Base-by-base conservation (phyloP, 768 basidiomycete genomes). In the Cubamyces sp. region DNA sequence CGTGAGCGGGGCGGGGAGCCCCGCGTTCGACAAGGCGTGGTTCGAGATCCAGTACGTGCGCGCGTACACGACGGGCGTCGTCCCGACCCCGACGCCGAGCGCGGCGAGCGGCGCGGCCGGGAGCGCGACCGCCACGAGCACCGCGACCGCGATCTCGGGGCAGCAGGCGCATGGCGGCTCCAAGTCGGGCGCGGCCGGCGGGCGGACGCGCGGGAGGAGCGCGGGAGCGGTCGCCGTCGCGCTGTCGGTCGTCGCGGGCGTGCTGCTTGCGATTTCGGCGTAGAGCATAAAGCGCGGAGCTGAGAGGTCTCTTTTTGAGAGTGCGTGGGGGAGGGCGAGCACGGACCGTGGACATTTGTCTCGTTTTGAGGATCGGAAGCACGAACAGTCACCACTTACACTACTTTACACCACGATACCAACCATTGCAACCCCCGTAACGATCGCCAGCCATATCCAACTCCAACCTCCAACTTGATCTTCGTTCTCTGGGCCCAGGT, bases 21-120 rank as follows among this genome's bases (percentile, higher is more conserved):
- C 80, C 19, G 78, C 78, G 57, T 87, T 79, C 71, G 83, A 83
- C 72, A 65, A 79, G 15, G 85, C 86, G 0, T 87, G 83, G 73
- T 92, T 90, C 66, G 87, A 90, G 72, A 79, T 91, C 68, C 77
- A 79, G 54, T 86, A 86, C 64, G 74, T 92, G 41, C 84, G 86
- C 18, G 83, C 85, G 14, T 90, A 87, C 70, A 76, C 79, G 19
- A 80, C 76, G 0, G 68, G 64, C 14, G 59, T 48, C 7, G 55
- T 64, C 4, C 66, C 74, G 3, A 40, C 64, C 15, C 25, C 69
- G 16, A 60, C 69, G 12, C 57, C 68, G 3, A 57, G 57, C 19
- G 30, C 52, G 40, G 37, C 65, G 25, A 37, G 52, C 18, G 37
- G 48, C 25, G 46, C 43, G 19, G 48, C 56, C 7, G 28, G 46